These are phyloP conservation scores for Ceratocystis ficicola DNA, from an alignment of 2,329 filamentous ascomycete species.

Conservation along the genomic window DNA sequence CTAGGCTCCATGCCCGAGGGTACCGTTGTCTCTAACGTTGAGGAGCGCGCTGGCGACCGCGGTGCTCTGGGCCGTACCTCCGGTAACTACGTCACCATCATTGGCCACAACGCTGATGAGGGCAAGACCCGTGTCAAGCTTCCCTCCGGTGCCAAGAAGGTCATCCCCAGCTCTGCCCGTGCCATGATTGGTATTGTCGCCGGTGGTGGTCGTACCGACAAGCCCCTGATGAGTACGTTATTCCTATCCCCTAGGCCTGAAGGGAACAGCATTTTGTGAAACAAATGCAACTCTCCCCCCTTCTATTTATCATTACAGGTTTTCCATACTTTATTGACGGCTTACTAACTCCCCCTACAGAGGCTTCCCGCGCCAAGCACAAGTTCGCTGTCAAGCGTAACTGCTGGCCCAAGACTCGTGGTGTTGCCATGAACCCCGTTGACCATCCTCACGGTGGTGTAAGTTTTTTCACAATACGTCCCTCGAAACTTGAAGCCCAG, in stretches of 20 bases:
- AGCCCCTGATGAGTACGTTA: constrained; percentile 81
- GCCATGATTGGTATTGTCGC: constrained; percentile 99
- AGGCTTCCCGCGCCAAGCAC: constrained; percentile 99
- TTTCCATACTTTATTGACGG: constrained; percentile 31
- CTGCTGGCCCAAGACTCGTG: constrained; percentile 99
- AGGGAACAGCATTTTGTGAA: neutral
- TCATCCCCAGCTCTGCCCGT: constrained; percentile 79
- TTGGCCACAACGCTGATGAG: constrained; percentile 96
- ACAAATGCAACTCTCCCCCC: neutral
- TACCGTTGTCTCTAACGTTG: constrained; percentile 98
- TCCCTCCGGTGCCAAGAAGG: constrained; percentile 97
- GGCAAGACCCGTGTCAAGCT: constrained; percentile 99
- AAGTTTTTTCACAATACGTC: constrained; percentile 31
- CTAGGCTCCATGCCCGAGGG: constrained; percentile 92
- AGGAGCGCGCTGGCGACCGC: constrained; percentile 97
- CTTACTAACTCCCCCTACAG: constrained; percentile 36
- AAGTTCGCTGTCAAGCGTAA: constrained; percentile 99
- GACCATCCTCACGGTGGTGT: constrained; percentile 96
- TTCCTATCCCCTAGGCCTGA: neutral
- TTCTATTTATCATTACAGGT: neutral
- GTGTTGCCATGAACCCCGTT: constrained; percentile 99
- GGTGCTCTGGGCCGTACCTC: constrained; percentile 92
- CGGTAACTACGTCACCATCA: constrained; percentile 97
- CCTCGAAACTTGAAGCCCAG: neutral
- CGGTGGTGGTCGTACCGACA: constrained; percentile 98